phyloP scores from a whole-genome alignment of 2,329 filamentous ascomycete genomes.

The Xylariaceae sp. region DNA sequence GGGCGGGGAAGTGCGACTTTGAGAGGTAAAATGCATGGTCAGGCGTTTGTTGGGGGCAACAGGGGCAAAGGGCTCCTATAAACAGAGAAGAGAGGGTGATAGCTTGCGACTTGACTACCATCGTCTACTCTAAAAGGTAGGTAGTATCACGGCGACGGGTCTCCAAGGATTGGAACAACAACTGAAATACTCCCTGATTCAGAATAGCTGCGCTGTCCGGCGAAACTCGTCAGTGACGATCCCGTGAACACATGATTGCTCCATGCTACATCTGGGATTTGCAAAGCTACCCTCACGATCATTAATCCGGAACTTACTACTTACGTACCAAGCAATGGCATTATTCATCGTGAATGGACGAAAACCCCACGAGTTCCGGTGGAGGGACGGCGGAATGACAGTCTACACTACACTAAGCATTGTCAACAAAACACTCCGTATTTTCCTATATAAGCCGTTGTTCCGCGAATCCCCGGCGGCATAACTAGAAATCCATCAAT shows the following conservation, averaged over 20 bases:
- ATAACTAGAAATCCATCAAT: slow-evolving; percentile 19
- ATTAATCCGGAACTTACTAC: neutral
- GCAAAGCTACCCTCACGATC: neutral
- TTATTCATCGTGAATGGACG: neutral
- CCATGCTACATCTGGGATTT: neutral
- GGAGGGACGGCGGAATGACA: neutral
- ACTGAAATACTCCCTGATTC: neutral
- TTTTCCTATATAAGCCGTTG: slow-evolving; percentile 2
- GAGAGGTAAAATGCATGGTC: slow-evolving; percentile 11
- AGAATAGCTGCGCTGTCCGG: neutral
- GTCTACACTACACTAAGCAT: neutral
- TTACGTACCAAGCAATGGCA: neutral
- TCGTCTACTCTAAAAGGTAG: neutral
- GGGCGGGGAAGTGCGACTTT: neutral
- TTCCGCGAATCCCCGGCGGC: slow-evolving; percentile 8
- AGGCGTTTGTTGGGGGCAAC: slow-evolving; percentile 15
- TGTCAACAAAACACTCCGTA: slow-evolving; percentile 2
- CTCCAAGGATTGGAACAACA: neutral
- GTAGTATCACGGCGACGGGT: neutral
- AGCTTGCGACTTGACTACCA: neutral
- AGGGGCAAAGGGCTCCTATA: neutral
- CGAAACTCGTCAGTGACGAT: neutral
- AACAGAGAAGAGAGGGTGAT: neutral
- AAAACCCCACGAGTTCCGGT: neutral
- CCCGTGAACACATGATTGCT: neutral